Base-by-base conservation (phyloP, 225 moss, liverwort and hornwort species). In the Marchantia paleacea region DNA sequence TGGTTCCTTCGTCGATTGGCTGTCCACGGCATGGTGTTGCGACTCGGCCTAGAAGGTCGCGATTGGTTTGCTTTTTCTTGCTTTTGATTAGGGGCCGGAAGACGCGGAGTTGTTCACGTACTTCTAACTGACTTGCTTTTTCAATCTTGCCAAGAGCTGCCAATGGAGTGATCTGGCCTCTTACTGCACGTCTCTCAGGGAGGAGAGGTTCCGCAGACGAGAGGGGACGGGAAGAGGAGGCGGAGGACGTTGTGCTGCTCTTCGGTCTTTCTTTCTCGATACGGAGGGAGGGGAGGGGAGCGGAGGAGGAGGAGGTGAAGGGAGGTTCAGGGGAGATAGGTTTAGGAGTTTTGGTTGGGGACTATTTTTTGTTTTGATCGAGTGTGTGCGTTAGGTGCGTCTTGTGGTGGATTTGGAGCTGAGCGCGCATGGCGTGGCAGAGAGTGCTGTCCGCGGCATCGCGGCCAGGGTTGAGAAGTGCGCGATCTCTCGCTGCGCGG, bases 401-500 rank as follows among this genome's bases (percentile, higher is more conserved):
- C 5, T 58, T 58, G 58, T 58, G 69, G 29, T 11, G 30, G 30
- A 69, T 55, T 57, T 19, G 55, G 19, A 57, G 55, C 75, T 75
- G 75, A 58, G 75, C 31, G 60, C 64, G 51, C 64, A 87, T 87
- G 87, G 87, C 87, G 47, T 87, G 87, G 84, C 84, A 84, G 55
- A 73, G 82, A 31, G 47, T 87, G 58, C 54, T 87, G 77, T 48
- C 57, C 50, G 82, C 80, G 55, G 84, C 69, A 67, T 82, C 84
- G 77, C 84, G 82, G 67, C 73, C 87, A 48, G 80, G 75, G 14
- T 25, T 82, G 52, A 82, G 84, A 52, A 60, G 65, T 24, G 79
- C 65, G 29, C 82, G 80, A 73, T 80, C 74, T 25, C 7, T 82
- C 15, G 64, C 61, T 48, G 18, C 76, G 0, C 72, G 82, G 10